Evolutionary conservation across 164 flowering plant species (phyloP), one percentile per base, ranked within the genome.

Genomic region (Taxillus chinensis): DNA sequence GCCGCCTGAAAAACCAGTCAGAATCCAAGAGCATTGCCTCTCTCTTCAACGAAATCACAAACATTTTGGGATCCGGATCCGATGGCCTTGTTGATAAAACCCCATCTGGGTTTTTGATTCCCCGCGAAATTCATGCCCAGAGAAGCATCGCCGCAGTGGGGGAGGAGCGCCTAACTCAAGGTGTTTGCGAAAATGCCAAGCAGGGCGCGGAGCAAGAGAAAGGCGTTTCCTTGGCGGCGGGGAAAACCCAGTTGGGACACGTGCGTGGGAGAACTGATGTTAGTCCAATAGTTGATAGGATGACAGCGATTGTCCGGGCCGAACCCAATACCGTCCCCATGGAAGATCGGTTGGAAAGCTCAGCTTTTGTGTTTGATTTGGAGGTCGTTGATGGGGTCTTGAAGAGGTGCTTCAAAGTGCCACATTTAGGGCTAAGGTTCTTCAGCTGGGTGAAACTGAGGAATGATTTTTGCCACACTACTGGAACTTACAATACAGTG

Each of bases 351-450:
- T 68, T 88, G 57, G 83, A 79, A 53, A 71, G 64, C 2, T 64
- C 67, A 27, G 83, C 78, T 53, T 41, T 80, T 54, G 57, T 12
- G 55, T 73, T 77, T 52, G 76, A 78, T 69, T 58, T 75, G 11
- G 84, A 80, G 61, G 65, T 84, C 73, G 93, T 86, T 27, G 89
- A 82, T 69, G 85, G 77, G 65, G 96, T 89, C 9, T 64, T 91
- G 77, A 85, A 86, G 70, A 79, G 95, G 73, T 86, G 96, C 75
- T 89, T 83, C 59, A 83, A 83, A 67, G 86, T 83, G 41, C 87
- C 95, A 8, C 75, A 73, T 67, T 80, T 75, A 64, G 96, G 86
- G 49, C 52, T 75, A 39, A 78, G 85, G 75, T 84, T 89, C 77
- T 89, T 87, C 69, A 71, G 77, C 54, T 89, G 92, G 95, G 82